These are phyloP conservation scores for Mangifera indica DNA, from an alignment of 345 rosid species.

Conservation along the genomic window DNA sequence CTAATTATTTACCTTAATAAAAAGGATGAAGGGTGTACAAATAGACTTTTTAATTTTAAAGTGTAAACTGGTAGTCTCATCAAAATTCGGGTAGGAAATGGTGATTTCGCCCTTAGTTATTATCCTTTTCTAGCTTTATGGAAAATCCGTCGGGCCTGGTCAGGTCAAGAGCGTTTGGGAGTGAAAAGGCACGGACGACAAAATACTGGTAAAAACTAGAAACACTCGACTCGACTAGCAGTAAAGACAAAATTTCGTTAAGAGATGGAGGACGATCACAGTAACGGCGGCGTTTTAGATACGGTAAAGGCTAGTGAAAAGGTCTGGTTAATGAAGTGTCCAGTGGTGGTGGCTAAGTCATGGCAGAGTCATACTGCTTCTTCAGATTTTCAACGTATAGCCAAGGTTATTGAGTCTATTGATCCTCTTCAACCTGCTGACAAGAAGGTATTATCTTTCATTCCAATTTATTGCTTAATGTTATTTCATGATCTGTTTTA, in stretches of 20 bases:
- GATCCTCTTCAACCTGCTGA: slow-evolving; percentile 59
- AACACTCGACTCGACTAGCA: background rate
- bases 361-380: slow-evolving; percentile 53
- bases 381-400: slow-evolving; percentile 48
- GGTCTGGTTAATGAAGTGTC: slow-evolving; percentile 95
- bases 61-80: too few relatives aligned
- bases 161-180: too few relatives aligned
- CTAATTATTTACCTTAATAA: too few relatives aligned
- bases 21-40: too few relatives aligned
- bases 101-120: background rate
- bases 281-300: slow-evolving; percentile 44
- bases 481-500: background rate
- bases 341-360: slow-evolving; percentile 67
- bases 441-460: slow-evolving; percentile 44
- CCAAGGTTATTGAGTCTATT: slow-evolving; percentile 65
- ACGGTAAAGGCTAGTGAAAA: slow-evolving; percentile 55
- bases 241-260: background rate
- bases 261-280: slow-evolving; percentile 50
- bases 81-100: too few relatives aligned
- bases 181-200: too few relatives aligned
- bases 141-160: background rate
- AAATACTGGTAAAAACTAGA: background rate
- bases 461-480: background rate
- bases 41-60: too few relatives aligned
- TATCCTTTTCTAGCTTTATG: background rate